Percentiles rank a stretch among this genome's conserved stretches.
Evolutionary conservation across 176 grass and related monocot species (phyloP).

Genomic region (Hyparrhenia diplandra): DNA sequence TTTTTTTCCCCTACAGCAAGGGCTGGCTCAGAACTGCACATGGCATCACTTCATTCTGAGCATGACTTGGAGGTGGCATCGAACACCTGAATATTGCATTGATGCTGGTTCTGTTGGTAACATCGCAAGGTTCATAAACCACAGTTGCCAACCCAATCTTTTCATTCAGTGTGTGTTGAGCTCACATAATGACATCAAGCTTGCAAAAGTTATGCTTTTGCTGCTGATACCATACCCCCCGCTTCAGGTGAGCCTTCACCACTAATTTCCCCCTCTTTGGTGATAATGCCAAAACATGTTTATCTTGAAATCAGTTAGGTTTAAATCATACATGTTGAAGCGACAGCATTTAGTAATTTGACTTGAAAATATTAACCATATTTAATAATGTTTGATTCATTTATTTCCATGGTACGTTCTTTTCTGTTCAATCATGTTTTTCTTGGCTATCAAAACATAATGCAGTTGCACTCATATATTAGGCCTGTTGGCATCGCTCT

Average conservation of each 20-base stretch:
- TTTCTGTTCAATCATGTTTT: background rate
- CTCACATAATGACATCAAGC: conserved; percentile 65
- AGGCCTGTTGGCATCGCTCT: background rate
- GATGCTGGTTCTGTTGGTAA: conserved; percentile 59
- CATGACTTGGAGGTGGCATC: conserved; percentile 36
- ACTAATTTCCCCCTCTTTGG: background rate
- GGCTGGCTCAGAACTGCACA: conserved; percentile 46
- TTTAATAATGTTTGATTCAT: background rate
- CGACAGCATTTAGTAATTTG: background rate
- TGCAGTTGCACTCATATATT: background rate
- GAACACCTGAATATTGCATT: conserved; percentile 67
- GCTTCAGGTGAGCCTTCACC: conserved; percentile 44
- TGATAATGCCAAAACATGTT: background rate
- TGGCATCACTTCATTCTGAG: conserved; percentile 33
- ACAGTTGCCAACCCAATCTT: conserved; percentile 84
- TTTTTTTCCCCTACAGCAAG: conserved; percentile 40
- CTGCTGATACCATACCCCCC: conserved; percentile 84
- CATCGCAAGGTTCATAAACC: conserved; percentile 83
- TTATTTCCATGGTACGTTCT: background rate
- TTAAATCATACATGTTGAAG: background rate
- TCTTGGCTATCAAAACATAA: background rate
- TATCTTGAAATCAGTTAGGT: background rate
- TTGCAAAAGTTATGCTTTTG: conserved; percentile 82
- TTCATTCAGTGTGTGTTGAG: conserved; percentile 84
- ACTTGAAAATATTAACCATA: background rate